Evolutionary conservation across 352 stramenopile genomes (phyloP), one percentile per base, ranked within the genome.

Genomic region (Phytopythium montanum): DNA sequence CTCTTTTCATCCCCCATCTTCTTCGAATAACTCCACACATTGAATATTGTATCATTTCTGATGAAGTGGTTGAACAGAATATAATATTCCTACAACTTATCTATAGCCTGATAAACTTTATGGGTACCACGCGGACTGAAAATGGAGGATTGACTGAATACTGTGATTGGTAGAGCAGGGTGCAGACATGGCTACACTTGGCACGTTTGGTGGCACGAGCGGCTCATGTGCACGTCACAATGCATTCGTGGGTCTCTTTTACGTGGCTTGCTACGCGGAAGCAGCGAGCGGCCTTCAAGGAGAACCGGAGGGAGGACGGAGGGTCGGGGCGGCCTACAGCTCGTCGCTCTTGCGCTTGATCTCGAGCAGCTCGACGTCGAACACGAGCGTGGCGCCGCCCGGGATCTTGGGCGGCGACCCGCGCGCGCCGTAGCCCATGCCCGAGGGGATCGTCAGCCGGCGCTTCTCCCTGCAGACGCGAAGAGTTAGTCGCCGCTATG

Each of bases 361-460:
- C 64, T 98, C 84, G 58, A 99, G 78, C 61, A 99, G 89, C 80
- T 99, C 96, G 54, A 99, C 95, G 63, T 95, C 90, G 71, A 99
- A 99, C 38, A 99, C 88, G 34, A 99, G 82, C 50, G 95, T 97
- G 16, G 94, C 90, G 64, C 93, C 92, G 59, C 75, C 93, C 18
- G 88, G 89, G 70, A 99, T 99, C 72, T 94, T 97, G 18, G 82
- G 89, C 49, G 87, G 89, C 39, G 86, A 92, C 33, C 96, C 96
- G 53, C 81, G 71, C 74, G 97, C 87, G 63, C 97, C 97, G 76
- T 99, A 99, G 34, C 78, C 97, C 42, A 99, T 54, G 55, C 73
- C 77, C 44, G 87, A 93, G 19, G 87, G 87, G 60, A 96, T 96
- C 5, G 83, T 94, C 56, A 96, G 61, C 51, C 79, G 80, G 65